Conservation (phyloP, 805 yeast genomes). For the Ogataea pignaliae region DNA sequence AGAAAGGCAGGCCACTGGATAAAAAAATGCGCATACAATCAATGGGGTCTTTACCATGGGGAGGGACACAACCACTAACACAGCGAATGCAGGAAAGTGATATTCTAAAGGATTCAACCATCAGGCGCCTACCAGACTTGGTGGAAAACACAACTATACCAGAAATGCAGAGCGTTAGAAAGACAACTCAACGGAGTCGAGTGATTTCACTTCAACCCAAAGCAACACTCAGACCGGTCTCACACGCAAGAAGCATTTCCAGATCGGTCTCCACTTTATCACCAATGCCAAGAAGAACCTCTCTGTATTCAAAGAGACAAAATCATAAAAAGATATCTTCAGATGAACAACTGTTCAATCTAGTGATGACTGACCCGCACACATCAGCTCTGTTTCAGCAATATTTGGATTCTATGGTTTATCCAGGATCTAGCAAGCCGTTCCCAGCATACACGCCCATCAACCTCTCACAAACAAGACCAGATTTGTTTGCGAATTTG, state of each 20-base stretch:
- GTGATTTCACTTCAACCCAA: no score
- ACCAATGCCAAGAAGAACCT: neutral
- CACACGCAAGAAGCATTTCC: neutral
- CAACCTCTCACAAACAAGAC: constrained; percentile 14
- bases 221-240: neutral
- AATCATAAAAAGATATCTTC: constrained; percentile 1
- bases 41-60: constrained; percentile 2
- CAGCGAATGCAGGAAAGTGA: neutral
- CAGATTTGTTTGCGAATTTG: constrained; percentile 26
- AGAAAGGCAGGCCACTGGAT: neutral
- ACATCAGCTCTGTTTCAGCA: constrained; percentile 5
- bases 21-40: constrained; percentile 12
- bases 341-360: constrained; percentile 6
- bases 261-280: neutral
- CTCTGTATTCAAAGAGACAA: neutral
- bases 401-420: constrained; percentile 1
- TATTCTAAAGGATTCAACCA: no score
- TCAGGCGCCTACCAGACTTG: no score
- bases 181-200: no score
- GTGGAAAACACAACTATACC: no score
- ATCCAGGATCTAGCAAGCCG: constrained; percentile 1
- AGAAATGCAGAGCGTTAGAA: no score
- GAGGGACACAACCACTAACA: neutral
- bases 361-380: constrained; percentile 4
- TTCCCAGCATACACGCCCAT: constrained; percentile 6